Percentiles rank a stretch among this genome's conserved stretches.
phyloP scores from a whole-genome alignment of 768 basidiomycete genomes.

The Inosperma sp. region DNA sequence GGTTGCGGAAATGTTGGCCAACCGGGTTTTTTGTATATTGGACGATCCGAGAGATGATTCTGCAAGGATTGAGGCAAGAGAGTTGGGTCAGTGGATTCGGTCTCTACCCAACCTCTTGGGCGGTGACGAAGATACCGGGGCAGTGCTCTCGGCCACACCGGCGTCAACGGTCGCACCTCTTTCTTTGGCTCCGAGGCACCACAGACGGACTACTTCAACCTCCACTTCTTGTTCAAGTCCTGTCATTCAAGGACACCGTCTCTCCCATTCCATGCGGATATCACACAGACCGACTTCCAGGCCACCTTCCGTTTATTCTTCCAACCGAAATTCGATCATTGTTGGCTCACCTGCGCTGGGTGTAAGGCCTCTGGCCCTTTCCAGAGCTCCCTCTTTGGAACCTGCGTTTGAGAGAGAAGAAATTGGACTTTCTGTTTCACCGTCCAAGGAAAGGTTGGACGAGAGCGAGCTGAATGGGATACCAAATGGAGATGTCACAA shows the following conservation, averaged over 20 bases:
- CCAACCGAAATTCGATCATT: constrained; percentile 7
- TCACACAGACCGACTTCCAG: constrained; percentile 72
- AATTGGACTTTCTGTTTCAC: too few species aligned
- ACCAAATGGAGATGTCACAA: background rate
- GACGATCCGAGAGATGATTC: background rate
- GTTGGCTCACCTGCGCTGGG: constrained; percentile 49
- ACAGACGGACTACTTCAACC: too few species aligned
- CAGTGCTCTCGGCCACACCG: background rate
- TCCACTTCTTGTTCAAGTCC: too few species aligned
- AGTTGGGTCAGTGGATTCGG: constrained; percentile 83
- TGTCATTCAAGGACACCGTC: constrained; percentile 54
- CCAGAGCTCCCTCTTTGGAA: constrained; percentile 60
- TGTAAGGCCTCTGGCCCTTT: constrained; percentile 42
- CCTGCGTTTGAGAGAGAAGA: constrained; percentile 45
- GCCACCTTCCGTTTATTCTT: constrained; percentile 47
- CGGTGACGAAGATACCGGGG: background rate
- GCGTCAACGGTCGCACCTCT: too few species aligned
- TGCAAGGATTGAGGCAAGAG: constrained; percentile 62
- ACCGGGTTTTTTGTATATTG: constrained; percentile 66
- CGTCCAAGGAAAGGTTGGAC: too few species aligned
- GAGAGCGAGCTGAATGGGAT: too few species aligned
- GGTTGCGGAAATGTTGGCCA: constrained; percentile 85
- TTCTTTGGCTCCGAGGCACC: too few species aligned
- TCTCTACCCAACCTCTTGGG: constrained; percentile 46
- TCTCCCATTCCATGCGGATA: constrained; percentile 57